These are phyloP conservation scores for Rhodomyrtus psidioides DNA, from an alignment of 441 rosid genomes.

Conservation along the genomic window DNA sequence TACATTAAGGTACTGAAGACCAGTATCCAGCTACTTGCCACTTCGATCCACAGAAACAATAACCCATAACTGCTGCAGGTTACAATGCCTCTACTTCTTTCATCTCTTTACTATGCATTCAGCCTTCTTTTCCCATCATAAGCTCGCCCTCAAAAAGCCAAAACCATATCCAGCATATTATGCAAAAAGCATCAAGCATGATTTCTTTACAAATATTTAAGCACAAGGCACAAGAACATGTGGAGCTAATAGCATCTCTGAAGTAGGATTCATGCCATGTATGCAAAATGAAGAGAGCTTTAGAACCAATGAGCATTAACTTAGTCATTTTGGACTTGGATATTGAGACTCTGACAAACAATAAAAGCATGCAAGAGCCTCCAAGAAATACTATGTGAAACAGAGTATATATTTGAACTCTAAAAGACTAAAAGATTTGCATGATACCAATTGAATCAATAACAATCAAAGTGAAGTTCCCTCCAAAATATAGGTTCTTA, in stretches of 20 bases:
- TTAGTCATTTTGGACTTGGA: background rate
- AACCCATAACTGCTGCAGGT: background rate
- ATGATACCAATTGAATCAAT: background rate
- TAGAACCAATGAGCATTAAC: background rate
- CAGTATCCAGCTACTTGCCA: background rate
- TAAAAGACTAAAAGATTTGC: background rate
- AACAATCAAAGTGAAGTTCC: background rate
- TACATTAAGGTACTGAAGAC: background rate
- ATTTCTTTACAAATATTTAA: background rate
- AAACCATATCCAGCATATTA: background rate
- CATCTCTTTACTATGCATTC: background rate
- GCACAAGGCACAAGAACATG: background rate
- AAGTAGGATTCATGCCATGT: background rate
- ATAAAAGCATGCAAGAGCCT: background rate
- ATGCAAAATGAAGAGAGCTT: background rate
- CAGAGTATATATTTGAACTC: background rate
- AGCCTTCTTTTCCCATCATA: background rate
- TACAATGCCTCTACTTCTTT: background rate
- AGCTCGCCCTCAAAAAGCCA: background rate
- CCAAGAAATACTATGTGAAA: background rate
- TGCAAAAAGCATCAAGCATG: background rate
- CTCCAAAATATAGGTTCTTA: background rate
- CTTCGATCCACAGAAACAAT: background rate
- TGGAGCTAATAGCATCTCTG: background rate
- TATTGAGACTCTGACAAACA: background rate